These are phyloP conservation scores for Diplogelasinospora grovesii DNA, from an alignment of 495 filamentous ascomycete genomes.

Conservation along the genomic window DNA sequence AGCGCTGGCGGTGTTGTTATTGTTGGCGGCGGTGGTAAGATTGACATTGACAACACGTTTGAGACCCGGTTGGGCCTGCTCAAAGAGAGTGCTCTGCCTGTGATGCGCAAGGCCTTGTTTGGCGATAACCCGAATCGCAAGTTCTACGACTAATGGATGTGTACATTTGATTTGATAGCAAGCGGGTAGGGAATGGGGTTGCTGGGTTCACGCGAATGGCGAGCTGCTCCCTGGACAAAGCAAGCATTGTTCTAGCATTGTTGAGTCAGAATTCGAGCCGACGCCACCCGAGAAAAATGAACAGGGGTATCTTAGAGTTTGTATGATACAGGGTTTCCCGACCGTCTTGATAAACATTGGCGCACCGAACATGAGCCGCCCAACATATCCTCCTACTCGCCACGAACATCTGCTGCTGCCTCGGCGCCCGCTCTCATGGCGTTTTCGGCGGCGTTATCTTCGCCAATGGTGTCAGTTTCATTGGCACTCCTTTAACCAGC, in stretches of 20 bases:
- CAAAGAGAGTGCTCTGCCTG: constrained; percentile 75
- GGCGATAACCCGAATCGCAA: constrained; percentile 88
- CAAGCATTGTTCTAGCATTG: constrained; percentile 6
- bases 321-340: constrained; percentile 22
- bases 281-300: constrained; percentile 6
- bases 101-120: constrained; percentile 77
- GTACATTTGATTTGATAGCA: background rate
- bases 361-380: no score
- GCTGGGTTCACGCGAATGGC: background rate
- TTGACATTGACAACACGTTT: constrained; percentile 97
- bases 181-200: background rate
- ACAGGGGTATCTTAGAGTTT: constrained; percentile 17
- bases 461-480: no score
- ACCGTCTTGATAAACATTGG: constrained; percentile 13
- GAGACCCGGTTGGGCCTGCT: constrained; percentile 84
- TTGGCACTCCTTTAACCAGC: no score
- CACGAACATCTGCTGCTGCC: no score
- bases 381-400: no score
- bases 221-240: constrained; percentile 3
- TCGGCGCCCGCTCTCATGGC: constrained; percentile 1
- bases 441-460: constrained; percentile 2
- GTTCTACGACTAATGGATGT: constrained; percentile 86
- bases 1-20: constrained; percentile 82
- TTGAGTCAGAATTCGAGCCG: no score
- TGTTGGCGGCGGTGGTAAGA: constrained; percentile 79